These are phyloP conservation scores for Exophiala dermatitidis DNA, from an alignment of 2,329 filamentous ascomycete genomes.

Conservation along the genomic window DNA sequence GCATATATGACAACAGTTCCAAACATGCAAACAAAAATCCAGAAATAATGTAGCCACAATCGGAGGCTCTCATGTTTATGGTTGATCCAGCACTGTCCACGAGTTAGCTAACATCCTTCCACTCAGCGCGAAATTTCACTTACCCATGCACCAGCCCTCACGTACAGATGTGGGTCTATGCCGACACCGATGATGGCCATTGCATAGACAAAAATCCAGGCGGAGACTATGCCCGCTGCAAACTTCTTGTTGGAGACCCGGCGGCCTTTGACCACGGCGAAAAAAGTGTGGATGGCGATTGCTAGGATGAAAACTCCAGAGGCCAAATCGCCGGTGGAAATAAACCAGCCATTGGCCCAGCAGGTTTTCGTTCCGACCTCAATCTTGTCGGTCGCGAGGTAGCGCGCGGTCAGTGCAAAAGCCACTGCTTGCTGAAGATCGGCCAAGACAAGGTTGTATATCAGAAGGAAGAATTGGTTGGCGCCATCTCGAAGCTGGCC, in stretches of 20 bases:
- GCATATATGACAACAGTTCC: conserved; percentile 45
- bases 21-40: conserved; percentile 49
- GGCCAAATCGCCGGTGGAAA: conserved; percentile 47
- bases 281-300: conserved; percentile 49
- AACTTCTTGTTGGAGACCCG: conserved; percentile 43
- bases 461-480: conserved; percentile 50
- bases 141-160: conserved; percentile 48
- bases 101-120: conserved; percentile 3
- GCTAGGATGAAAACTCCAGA: conserved; percentile 50
- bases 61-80: conserved; percentile 39
- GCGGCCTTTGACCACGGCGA: conserved; percentile 43
- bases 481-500: conserved; percentile 46
- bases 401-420: conserved; percentile 45
- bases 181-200: conserved; percentile 44
- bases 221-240: conserved; percentile 36
- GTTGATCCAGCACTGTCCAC: conserved; percentile 46
- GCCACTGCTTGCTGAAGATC: conserved; percentile 48
- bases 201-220: conserved; percentile 43
- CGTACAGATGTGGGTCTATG: conserved; percentile 39
- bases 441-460: conserved; percentile 48
- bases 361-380: conserved; percentile 40
- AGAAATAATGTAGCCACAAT: conserved; percentile 48
- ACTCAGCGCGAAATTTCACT: conserved; percentile 16
- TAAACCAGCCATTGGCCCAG: conserved; percentile 46
- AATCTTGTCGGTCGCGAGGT: conserved; percentile 41